phyloP scores from a whole-genome alignment of 305 asterid genomes.

The Solanum hybrid region DNA sequence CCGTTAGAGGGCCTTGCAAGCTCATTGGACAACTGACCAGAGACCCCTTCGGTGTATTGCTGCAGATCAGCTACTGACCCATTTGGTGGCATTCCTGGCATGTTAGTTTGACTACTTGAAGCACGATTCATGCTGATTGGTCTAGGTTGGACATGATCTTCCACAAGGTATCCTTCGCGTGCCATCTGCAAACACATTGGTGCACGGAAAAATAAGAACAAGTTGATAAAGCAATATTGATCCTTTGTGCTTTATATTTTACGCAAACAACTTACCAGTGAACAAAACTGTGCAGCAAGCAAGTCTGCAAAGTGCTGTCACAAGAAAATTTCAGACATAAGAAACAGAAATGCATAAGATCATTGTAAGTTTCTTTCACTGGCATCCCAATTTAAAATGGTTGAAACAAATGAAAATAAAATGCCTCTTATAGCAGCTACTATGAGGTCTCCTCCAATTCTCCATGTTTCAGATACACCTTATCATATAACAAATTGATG shows the following conservation, averaged over 20 bases:
- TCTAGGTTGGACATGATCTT: conserved; percentile 66
- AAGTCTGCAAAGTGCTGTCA: conserved; percentile 87
- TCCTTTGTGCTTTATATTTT: not conserved
- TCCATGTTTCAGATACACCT: not conserved
- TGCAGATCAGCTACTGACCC: conserved; percentile 47
- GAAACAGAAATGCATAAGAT: conserved; percentile 18
- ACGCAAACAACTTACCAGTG: conserved; percentile 48
- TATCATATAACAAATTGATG: not conserved
- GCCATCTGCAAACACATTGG: conserved; percentile 45
- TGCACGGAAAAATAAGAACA: not conserved
- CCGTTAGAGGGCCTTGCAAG: conserved; percentile 36
- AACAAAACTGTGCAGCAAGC: conserved; percentile 72
- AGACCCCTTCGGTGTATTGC: conserved; percentile 54
- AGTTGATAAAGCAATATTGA: not conserved
- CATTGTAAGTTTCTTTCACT: not conserved
- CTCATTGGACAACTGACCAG: conserved; percentile 48
- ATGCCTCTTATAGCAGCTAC: not conserved
- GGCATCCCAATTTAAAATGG: conserved; percentile 3
- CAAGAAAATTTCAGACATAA: conserved; percentile 12
- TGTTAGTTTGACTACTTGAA: conserved; percentile 32
- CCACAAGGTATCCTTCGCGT: conserved; percentile 65
- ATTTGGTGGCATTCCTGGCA: conserved; percentile 36
- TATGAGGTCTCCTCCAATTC: not conserved
- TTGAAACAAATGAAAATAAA: conserved; percentile 1
- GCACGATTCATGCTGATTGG: conserved; percentile 37